Base-by-base conservation (phyloP, 1,139 yeast genomes). In the Suhomyces anneliseae region DNA sequence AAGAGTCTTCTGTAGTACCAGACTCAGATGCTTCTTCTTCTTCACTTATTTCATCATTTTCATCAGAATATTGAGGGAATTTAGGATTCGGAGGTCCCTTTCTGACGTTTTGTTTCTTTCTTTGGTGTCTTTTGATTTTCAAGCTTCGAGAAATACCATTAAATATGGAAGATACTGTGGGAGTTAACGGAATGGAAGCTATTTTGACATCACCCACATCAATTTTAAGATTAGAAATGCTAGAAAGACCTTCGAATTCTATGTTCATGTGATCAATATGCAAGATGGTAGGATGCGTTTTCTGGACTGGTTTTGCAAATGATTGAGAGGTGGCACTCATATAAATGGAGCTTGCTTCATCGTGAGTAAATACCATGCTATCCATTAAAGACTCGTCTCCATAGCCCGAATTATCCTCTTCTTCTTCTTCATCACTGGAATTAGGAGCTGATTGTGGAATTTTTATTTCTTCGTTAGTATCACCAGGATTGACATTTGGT, bases 271-370 rank as follows among this genome's bases (percentile, higher is more conserved):
- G 49, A 55, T 78, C 74, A 14, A 82, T 58, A 50, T 62, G 58
- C n/a, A 65, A 52, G 6, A 68, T 45, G 1, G 52, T 53, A 2
- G 61, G 55, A 54, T 63, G 45, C 36, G 56, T 29, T 34, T 46
- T n/a, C 8, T 2, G 31, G 32, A 37, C 43, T 40, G 38, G n/a
- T 49, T 53, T 61, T 49, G 47, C 64, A 54, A 72, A 68, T 4
- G 74, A 57, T 49, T 68, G 70, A 0, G 85, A 82, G 2, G 83
- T 72, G 1, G 97, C 96, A 65, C 96, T 88, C 92, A 88, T 82
- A 60, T 88, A 90, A 32, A 90, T 77, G 1, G 95, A 84, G 41
- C 82, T 78, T 2, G 87, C 86, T 52, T 85, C 87, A 44, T 79
- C 83, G 45, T 81, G 86, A 0, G 93, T 82, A 56, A 84, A 84